Base-by-base conservation (phyloP, 306 rosid species). In the Vicia sativa region DNA sequence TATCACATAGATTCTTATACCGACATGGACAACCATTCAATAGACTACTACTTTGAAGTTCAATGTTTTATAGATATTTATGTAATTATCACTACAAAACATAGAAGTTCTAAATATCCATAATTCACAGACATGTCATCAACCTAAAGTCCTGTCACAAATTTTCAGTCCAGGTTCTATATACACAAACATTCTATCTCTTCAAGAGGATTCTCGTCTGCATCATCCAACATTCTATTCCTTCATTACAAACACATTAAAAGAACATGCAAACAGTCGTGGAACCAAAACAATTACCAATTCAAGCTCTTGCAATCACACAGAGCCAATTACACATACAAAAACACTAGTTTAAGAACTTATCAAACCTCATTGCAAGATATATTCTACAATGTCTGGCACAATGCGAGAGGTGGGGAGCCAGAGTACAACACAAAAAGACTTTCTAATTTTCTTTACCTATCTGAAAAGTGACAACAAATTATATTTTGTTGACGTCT, bases 111-210 rank as follows among this genome's bases (percentile, higher is more conserved):
- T 48, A 62, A 16, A 29, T 13, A 43, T 43, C 49, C 62, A 72
- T 18, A 61, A n/a, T 53, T 53, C 18, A 60, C 35, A 34, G 54
- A 44, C 31, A 52, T 9, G 57, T 25, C 55, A 73, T 54, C 34
- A 43, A 19, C 19, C 38, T 26, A 19, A 18, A 29, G 9, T 9
- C 23, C 23, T 21, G 19, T 61, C 69, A 50, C 60, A 49, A 41
- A 37, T 39, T 14, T 46, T 50, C 16, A 19, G 11, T 9, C 7
- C 44, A 61, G 39, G 28, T 6, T 45, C 38, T 19, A 60, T 34
- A n/a, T 9, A 21, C 26, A 16, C 26, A 16, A 48, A 3, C 13
- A 49, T 49, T 18, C 28, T 16, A 9, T 10, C 55, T 37, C 68
- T 59, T 26, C 35, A 26, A 71, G 14, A 46, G 53, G n/a, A n/a